A percentile compares a stretch with the other conserved stretches of the same genome.
Evolutionary conservation across 2,329 filamentous ascomycete genomes (phyloP).

Genomic region (Elsinoe batatas): DNA sequence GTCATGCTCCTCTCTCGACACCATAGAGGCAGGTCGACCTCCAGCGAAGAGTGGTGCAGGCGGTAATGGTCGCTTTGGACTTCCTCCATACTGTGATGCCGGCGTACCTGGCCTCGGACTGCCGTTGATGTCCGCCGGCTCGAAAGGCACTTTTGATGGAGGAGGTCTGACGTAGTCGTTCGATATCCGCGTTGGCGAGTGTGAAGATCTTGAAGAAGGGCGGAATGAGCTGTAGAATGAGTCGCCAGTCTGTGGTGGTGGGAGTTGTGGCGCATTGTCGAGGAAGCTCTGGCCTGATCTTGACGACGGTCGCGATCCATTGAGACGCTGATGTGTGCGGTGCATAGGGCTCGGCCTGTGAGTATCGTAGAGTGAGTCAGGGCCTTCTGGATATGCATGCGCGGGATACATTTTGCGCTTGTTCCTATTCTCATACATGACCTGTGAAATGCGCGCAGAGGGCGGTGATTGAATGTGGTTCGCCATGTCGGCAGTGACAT

Average conservation of each 20-base stretch:
- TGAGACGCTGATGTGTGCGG: constrained; percentile 42
- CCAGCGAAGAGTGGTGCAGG: constrained; percentile 75
- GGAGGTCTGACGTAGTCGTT: constrained; percentile 63
- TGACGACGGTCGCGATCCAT: constrained; percentile 35
- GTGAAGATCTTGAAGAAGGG: constrained; percentile 44
- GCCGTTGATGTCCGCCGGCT: constrained; percentile 80
- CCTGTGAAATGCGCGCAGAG: constrained; percentile 23
- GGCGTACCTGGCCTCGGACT: constrained; percentile 84
- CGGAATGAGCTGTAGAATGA: constrained; percentile 55
- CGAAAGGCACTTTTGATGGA: constrained; percentile 62
- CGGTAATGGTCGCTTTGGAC: constrained; percentile 75
- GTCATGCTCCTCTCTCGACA: constrained; percentile 28
- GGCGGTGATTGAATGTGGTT: constrained; percentile 17
- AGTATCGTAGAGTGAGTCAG: constrained; percentile 25
- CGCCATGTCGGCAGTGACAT: constrained; percentile 15
- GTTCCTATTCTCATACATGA: constrained; percentile 24
- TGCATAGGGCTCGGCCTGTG: constrained; percentile 34
- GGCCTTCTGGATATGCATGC: constrained; percentile 7
- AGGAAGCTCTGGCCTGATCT: constrained; percentile 40
- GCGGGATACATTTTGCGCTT: constrained; percentile 17
- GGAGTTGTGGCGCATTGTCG: constrained; percentile 40
- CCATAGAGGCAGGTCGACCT: constrained; percentile 37
- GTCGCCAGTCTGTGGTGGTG: constrained; percentile 50
- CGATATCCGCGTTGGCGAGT: constrained; percentile 43
- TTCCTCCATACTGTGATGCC: constrained; percentile 78